Evolutionary conservation across 2,329 filamentous ascomycete genomes (phyloP).

Genomic region (Pseudonectria buxi): DNA sequence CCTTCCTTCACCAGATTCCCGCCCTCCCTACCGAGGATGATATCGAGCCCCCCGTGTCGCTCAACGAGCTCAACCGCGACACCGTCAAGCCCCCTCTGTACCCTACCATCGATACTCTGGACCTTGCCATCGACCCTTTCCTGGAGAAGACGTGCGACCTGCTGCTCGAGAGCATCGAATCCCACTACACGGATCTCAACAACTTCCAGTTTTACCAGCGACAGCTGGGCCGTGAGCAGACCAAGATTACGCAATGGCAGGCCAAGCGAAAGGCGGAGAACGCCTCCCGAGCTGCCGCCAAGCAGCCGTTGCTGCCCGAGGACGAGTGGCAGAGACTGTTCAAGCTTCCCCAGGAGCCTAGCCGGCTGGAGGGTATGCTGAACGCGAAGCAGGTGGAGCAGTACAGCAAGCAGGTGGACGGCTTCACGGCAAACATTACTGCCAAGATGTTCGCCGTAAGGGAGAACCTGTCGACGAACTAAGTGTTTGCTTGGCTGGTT

Average conservation of each 20-base stretch:
- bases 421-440: conserved; percentile 84
- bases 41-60: conserved; percentile 68
- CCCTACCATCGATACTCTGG: conserved; percentile 83
- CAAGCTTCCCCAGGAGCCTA: conserved; percentile 94
- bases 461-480: conserved; percentile 57
- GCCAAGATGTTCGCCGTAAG: conserved; percentile 98
- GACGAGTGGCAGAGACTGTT: conserved; percentile 98
- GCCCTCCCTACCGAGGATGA: conserved; percentile 54
- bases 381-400: conserved; percentile 96
- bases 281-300: conserved; percentile 71
- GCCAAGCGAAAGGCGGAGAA: conserved; percentile 96
- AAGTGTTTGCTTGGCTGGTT: conserved; percentile 10
- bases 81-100: conserved; percentile 60
- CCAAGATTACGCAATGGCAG: conserved; percentile 96
- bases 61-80: conserved; percentile 68
- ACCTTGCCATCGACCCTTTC: conserved; percentile 93
- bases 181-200: conserved; percentile 97
- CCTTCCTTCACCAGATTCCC: conserved; percentile 89
- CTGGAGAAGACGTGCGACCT: conserved; percentile 97
- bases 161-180: conserved; percentile 92
- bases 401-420: conserved; percentile 94
- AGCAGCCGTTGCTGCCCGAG: conserved; percentile 84
- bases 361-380: conserved; percentile 84
- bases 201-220: conserved; percentile 97
- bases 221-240: conserved; percentile 85